These are phyloP conservation scores for Immersiella caudata DNA, from an alignment of 495 filamentous ascomycete genomes.

Conservation along the genomic window DNA sequence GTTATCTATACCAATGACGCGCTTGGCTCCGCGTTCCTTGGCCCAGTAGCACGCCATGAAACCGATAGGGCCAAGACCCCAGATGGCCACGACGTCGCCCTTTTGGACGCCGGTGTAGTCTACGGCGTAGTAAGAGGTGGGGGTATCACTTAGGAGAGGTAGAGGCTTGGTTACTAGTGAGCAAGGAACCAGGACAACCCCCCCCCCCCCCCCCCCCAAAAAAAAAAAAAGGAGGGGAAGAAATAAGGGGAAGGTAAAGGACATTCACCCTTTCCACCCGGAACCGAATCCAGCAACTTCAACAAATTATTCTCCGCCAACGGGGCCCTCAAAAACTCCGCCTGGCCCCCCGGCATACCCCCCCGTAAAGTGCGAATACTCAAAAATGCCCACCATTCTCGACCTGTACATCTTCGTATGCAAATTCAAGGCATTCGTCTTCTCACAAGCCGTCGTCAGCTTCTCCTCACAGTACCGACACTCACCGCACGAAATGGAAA, in stretches of 20 bases:
- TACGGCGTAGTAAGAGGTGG: conserved; percentile 56
- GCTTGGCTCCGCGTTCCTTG: conserved; percentile 11
- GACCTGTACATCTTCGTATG: conserved; percentile 60
- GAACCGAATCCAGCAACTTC: conserved; percentile 63
- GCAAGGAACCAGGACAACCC: too few species aligned
- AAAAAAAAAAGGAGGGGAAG: background rate
- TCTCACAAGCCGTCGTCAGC: conserved; percentile 62
- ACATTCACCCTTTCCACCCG: conserved; percentile 59
- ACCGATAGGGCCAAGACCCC: conserved; percentile 22
- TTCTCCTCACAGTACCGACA: conserved; percentile 65
- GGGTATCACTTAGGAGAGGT: conserved; percentile 63
- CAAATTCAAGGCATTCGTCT: conserved; percentile 25
- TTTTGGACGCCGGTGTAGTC: conserved; percentile 14
- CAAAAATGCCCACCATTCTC: conserved; percentile 48
- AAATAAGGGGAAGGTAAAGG: background rate
- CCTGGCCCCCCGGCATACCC: conserved; percentile 60
- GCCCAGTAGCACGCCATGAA: conserved; percentile 23
- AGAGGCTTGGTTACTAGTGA: conserved; percentile 46
- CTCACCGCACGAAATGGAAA: conserved; percentile 46
- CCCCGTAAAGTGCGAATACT: conserved; percentile 18
- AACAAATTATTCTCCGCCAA: conserved; percentile 68
- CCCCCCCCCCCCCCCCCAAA: too few species aligned
- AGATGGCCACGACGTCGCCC: conserved; percentile 19
- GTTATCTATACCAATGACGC: conserved; percentile 22
- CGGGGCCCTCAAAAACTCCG: conserved; percentile 69